phyloP scores from a whole-genome alignment of 73 alveolate genomes.

The Tetrahymena elliotti region DNA sequence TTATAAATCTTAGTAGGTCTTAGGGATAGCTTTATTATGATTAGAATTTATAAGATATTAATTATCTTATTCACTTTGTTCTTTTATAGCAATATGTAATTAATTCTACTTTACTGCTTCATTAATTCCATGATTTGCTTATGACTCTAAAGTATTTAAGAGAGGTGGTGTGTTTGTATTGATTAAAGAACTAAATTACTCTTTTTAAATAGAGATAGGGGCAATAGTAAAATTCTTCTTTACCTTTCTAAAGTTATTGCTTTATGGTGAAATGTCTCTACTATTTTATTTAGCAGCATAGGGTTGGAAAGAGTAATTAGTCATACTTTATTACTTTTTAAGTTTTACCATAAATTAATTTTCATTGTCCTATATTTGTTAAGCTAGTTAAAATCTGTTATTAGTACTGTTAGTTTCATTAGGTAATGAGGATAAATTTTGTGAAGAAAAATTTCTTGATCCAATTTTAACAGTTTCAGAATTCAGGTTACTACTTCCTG shows the following conservation, averaged over 20 bases:
- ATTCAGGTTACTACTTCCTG: neutral
- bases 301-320: neutral
- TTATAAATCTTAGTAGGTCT: neutral
- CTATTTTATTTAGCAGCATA: neutral
- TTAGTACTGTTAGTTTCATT: neutral
- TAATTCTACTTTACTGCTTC: neutral
- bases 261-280: neutral
- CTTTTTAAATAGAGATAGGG: neutral
- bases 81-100: neutral
- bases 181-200: neutral
- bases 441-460: neutral
- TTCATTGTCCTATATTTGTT: neutral
- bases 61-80: neutral
- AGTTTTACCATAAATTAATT: neutral
- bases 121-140: neutral
- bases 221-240: neutral
- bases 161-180: neutral
- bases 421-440: neutral
- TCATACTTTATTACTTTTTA: neutral
- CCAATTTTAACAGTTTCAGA: neutral
- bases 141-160: neutral
- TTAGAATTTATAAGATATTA: neutral
- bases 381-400: too few species aligned
- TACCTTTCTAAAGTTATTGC: neutral
- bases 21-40: neutral